A percentile compares a stretch with the other conserved stretches of the same genome.
These are phyloP conservation scores for Neurospora discreta DNA, from an alignment of 495 filamentous ascomycete genomes.

Conservation along the genomic window DNA sequence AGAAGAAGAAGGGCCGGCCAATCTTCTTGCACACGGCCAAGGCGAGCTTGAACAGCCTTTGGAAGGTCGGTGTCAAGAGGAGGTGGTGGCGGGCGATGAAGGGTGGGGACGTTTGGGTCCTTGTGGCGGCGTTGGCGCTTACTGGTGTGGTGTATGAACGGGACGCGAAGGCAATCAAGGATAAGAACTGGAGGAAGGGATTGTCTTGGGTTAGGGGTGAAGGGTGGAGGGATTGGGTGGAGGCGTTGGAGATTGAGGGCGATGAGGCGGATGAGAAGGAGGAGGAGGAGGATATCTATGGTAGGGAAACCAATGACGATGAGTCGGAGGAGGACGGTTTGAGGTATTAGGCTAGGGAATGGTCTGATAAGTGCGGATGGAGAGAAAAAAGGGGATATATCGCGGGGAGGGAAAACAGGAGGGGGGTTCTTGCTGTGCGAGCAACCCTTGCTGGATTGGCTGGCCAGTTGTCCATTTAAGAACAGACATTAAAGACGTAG, in stretches of 20 bases:
- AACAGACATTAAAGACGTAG: not conserved
- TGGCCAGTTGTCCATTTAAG: not conserved
- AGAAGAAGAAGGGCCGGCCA: constrained; percentile 45
- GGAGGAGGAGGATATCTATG: constrained; percentile 7
- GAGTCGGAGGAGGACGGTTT: not conserved
- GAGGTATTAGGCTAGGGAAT: not conserved
- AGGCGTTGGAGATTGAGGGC: constrained; percentile 22
- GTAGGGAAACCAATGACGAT: not conserved
- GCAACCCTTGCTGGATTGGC: not conserved
- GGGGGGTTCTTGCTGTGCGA: not conserved
- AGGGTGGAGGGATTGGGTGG: constrained; percentile 37
- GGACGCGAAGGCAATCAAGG: constrained; percentile 54
- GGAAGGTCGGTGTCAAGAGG: constrained; percentile 84
- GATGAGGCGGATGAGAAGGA: constrained; percentile 21
- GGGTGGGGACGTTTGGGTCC: constrained; percentile 72
- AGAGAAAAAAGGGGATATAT: not conserved
- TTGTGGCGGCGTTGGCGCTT: constrained; percentile 64
- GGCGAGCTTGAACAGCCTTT: constrained; percentile 63
- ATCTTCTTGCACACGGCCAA: constrained; percentile 65
- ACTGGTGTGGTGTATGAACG: constrained; percentile 70
- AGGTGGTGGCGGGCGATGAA: constrained; percentile 70
- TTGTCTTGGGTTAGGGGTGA: constrained; percentile 62
- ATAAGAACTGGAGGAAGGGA: constrained; percentile 56
- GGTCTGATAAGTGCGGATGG: not conserved
- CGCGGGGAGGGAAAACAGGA: not conserved